phyloP scores from a whole-genome alignment of 768 basidiomycete genomes.

The Tremella fuciformis region DNA sequence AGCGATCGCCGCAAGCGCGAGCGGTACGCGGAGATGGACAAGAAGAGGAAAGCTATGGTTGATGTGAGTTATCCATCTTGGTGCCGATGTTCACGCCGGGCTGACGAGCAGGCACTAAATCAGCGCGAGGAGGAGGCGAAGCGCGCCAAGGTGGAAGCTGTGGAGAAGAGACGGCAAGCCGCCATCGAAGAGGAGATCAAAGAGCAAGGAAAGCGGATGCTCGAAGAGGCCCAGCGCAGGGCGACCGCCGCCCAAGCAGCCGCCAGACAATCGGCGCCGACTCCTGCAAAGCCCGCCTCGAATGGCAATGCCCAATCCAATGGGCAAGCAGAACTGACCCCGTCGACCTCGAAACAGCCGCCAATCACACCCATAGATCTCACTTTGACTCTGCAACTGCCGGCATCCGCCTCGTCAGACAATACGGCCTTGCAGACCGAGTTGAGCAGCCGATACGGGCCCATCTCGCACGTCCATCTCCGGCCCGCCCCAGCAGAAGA shows the following conservation, averaged over 20 bases:
- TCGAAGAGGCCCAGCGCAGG: conserved; percentile 41
- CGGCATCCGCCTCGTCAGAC: conserved; percentile 16
- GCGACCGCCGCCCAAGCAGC: conserved; percentile 22
- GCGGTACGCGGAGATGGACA: conserved; percentile 43
- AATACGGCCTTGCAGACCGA: conserved; percentile 15
- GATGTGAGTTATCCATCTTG: conserved; percentile 39
- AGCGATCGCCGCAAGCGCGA: conserved; percentile 36
- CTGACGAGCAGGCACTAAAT: conserved; percentile 29
- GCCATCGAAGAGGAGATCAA: conserved; percentile 46
- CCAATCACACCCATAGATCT: conserved; percentile 37
- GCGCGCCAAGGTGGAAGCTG: conserved; percentile 36
- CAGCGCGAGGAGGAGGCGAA: conserved; percentile 50
- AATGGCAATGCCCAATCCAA: conserved; percentile 6
- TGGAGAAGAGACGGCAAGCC: conserved; percentile 20
- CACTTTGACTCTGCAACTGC: conserved; percentile 44
- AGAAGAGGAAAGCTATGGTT: conserved; percentile 43
- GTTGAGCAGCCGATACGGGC: conserved; percentile 36
- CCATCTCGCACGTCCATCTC: conserved; percentile 35
- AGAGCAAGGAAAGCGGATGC: conserved; percentile 42
- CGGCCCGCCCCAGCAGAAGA: conserved; percentile 26
- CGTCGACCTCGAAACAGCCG: conserved; percentile 20
- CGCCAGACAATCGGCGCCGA: background rate
- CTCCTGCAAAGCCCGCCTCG: background rate
- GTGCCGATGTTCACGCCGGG: background rate
- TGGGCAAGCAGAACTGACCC: background rate